These are phyloP conservation scores for Erythrophleum ivorense DNA, from an alignment of 331 rosid genomes.

Conservation along the genomic window DNA sequence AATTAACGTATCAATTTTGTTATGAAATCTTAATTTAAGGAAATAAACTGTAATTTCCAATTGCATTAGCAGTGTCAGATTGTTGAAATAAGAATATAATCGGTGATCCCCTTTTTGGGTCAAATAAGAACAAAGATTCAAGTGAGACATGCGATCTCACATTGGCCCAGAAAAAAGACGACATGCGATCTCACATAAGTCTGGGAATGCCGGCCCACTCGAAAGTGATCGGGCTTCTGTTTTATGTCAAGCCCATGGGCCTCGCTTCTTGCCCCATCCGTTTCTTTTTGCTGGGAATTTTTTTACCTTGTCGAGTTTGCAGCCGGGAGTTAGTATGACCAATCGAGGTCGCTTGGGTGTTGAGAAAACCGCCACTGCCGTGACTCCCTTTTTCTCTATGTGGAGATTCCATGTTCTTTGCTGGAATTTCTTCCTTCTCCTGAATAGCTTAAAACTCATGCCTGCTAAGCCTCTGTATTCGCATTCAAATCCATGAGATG, in stretches of 20 bases:
- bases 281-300: conserved; percentile 19
- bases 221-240: background rate
- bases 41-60: too few relatives aligned
- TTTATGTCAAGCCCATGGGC: conserved; percentile 23
- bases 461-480: background rate
- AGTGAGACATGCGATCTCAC: too few relatives aligned
- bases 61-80: too few relatives aligned
- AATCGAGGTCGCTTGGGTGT: background rate
- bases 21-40: too few relatives aligned
- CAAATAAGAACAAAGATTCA: too few relatives aligned
- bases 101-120: too few relatives aligned
- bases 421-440: background rate
- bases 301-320: too few relatives aligned
- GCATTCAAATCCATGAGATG: conserved; percentile 56
- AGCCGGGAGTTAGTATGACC: background rate
- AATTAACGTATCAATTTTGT: too few relatives aligned
- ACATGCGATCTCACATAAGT: too few relatives aligned
- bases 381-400: background rate
- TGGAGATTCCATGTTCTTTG: background rate
- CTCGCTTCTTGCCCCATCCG: background rate
- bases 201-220: background rate
- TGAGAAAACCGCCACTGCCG: conserved; percentile 27
- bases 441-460: conserved; percentile 18
- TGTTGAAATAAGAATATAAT: too few relatives aligned
- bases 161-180: too few relatives aligned